phyloP scores from a whole-genome alignment of 176 grass and related monocot genomes.

The Juncus inflexus region DNA sequence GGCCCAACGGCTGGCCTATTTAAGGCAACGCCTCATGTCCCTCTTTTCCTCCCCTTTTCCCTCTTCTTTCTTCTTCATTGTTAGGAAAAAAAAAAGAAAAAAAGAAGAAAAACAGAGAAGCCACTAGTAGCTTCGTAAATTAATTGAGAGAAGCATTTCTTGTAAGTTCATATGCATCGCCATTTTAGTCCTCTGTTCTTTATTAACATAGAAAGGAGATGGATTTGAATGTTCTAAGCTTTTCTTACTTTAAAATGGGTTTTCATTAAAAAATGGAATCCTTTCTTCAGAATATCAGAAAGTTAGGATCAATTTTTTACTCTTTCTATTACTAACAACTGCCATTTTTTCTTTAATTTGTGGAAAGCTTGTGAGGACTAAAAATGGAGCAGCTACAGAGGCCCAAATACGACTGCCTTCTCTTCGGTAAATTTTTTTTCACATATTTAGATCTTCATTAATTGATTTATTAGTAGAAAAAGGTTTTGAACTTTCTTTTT shows the following conservation, averaged over 20 bases:
- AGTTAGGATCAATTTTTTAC: neutral
- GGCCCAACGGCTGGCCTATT: constrained; percentile 44
- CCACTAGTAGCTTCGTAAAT: too few relatives aligned
- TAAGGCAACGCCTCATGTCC: constrained; percentile 35
- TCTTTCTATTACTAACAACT: neutral
- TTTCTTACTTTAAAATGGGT: too few relatives aligned
- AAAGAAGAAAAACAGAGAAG: neutral
- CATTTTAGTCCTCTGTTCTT: neutral
- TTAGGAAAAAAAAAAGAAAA: neutral
- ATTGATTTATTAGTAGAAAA: neutral
- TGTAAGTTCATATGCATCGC: neutral
- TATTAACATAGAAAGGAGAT: too few relatives aligned
- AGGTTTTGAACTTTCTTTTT: constrained; percentile 26
- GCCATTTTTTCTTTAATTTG: constrained; percentile 18
- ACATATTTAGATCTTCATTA: constrained; percentile 3
- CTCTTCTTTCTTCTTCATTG: constrained; percentile 6
- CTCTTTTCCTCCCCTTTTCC: constrained; percentile 49
- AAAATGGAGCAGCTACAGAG: constrained; percentile 63
- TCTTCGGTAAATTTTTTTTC: constrained; percentile 60
- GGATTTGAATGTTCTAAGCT: too few relatives aligned
- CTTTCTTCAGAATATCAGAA: too few relatives aligned
- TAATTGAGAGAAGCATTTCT: neutral
- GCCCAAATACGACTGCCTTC: constrained; percentile 74
- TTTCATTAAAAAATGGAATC: too few relatives aligned
- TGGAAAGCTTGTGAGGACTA: constrained; percentile 15